These are phyloP conservation scores for Metschnikowia kofuensis DNA, from an alignment of 805 yeast species.

Conservation along the genomic window DNA sequence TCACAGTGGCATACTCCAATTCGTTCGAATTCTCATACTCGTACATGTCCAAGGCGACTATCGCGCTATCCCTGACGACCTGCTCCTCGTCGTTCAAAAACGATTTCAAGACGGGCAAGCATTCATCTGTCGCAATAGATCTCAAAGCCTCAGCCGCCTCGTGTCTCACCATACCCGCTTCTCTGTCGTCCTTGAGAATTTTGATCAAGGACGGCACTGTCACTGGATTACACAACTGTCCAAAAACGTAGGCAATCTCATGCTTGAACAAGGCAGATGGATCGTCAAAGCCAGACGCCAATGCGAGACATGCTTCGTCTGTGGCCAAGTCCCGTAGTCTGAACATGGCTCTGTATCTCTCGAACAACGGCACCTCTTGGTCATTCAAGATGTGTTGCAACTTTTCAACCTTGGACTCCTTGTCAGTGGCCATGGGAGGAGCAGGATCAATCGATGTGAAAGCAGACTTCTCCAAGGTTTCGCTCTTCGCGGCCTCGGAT, in stretches of 20 bases:
- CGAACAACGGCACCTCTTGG: constrained; percentile 75
- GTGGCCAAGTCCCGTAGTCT: constrained; percentile 92
- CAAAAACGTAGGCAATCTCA: constrained; percentile 97
- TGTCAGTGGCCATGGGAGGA: constrained; percentile 80
- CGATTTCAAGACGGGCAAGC: constrained; percentile 78
- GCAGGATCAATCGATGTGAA: constrained; percentile 96
- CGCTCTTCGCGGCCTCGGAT: constrained; percentile 61
- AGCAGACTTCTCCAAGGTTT: constrained; percentile 68
- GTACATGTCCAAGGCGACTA: constrained; percentile 97
- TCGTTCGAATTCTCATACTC: constrained; percentile 87
- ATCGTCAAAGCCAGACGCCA: constrained; percentile 87
- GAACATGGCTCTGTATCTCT: constrained; percentile 98
- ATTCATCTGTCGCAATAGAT: constrained; percentile 93
- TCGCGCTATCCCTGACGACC: constrained; percentile 95
- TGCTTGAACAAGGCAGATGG: constrained; percentile 93
- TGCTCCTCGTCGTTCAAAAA: constrained; percentile 78
- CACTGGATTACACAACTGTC: constrained; percentile 92
- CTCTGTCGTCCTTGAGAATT: constrained; percentile 70
- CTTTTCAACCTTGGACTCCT: constrained; percentile 56
- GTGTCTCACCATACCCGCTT: constrained; percentile 99
- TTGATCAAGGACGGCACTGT: constrained; percentile 85
- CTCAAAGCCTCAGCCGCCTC: constrained; percentile 99
- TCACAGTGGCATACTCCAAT: constrained; percentile 58
- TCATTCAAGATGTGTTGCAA: constrained; percentile 70
- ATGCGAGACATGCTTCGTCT: constrained; percentile 87